Conservation (phyloP, 306 rosid species). For the Rosa rugosa region DNA sequence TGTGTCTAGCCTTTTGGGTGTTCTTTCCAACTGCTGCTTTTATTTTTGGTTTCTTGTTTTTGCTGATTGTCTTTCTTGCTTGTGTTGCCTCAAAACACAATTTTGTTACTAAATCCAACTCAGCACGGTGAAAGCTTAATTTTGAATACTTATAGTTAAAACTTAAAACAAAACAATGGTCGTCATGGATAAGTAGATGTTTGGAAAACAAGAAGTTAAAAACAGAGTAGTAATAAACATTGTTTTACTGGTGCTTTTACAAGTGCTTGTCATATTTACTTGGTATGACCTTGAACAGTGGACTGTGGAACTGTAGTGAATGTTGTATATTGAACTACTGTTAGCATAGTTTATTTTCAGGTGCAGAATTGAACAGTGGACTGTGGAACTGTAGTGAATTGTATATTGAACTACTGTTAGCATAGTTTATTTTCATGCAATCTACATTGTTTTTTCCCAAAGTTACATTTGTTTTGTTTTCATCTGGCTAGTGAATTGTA, state of each 20-base stretch:
- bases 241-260: too few species aligned
- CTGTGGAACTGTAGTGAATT: background rate
- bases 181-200: background rate
- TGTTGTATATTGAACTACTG: too few species aligned
- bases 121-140: background rate
- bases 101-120: background rate
- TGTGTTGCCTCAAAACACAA: background rate
- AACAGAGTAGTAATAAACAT: background rate
- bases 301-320: background rate
- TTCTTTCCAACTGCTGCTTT: background rate
- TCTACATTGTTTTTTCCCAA: background rate
- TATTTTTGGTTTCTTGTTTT: background rate
- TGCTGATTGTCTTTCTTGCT: background rate
- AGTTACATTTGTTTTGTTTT: background rate
- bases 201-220: background rate
- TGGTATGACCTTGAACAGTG: too few species aligned
- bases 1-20: background rate
- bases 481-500: too few species aligned
- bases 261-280: too few species aligned
- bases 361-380: background rate
- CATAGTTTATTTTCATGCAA: background rate
- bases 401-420: too few species aligned
- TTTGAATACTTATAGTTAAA: background rate
- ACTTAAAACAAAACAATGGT: background rate
- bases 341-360: background rate